phyloP scores from a whole-genome alignment of 208 protist genomes.

The Leptomonas pyrrhocoris region DNA sequence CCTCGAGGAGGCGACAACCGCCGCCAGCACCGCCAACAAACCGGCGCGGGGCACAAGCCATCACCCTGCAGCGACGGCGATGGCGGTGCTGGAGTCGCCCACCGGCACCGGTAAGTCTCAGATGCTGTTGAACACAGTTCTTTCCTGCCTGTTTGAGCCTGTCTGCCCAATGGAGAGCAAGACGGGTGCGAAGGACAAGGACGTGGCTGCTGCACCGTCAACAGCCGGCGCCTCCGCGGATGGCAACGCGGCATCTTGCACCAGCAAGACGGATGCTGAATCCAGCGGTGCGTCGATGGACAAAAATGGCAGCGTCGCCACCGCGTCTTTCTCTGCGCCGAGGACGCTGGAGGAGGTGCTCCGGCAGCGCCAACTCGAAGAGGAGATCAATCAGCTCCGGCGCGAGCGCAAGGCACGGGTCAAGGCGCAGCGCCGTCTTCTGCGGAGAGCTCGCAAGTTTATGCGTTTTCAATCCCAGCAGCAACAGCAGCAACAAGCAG shows the following conservation, averaged over 20 bases:
- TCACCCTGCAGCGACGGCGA: constrained; percentile 6
- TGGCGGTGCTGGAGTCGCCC: constrained; percentile 95
- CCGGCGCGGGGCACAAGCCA: no score
- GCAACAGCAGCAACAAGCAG: neutral
- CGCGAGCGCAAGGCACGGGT: constrained; percentile 34
- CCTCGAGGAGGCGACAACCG: constrained; percentile 21
- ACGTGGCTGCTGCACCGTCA: neutral
- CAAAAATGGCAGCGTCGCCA: neutral
- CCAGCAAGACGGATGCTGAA: neutral
- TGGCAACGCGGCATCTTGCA: neutral
- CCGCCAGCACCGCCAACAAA: neutral
- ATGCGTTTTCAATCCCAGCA: constrained; percentile 24
- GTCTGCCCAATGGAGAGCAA: neutral
- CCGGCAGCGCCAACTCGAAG: constrained; percentile 41
- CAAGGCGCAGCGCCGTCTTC: constrained; percentile 19
- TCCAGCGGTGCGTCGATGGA: neutral
- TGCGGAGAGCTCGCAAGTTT: constrained; percentile 19
- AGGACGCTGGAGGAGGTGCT: constrained; percentile 31
- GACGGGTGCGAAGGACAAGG: neutral
- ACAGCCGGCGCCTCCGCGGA: neutral
- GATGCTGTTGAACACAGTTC: constrained; percentile 89
- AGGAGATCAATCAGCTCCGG: constrained; percentile 18
- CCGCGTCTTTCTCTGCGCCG: no score
- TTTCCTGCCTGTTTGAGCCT: constrained; percentile 65
- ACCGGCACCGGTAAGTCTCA: constrained; percentile 97